These are phyloP conservation scores for Neurospora cerealis DNA, from an alignment of 495 filamentous ascomycete genomes.

Conservation along the genomic window DNA sequence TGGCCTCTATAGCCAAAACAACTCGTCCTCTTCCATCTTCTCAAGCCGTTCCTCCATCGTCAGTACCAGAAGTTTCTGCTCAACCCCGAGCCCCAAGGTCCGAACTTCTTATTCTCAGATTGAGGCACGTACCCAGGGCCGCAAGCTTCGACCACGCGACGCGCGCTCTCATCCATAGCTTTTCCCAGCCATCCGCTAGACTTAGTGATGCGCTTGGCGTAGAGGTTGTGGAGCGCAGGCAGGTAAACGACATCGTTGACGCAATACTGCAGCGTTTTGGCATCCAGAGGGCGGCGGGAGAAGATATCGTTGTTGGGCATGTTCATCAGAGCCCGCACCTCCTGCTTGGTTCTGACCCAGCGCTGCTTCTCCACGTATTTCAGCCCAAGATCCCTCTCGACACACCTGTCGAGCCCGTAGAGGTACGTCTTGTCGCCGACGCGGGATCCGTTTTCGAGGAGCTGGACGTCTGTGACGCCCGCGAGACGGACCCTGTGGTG, in stretches of 20 bases:
- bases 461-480: conserved; percentile 44
- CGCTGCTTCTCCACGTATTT: not conserved
- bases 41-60: not conserved
- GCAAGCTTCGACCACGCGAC: not conserved
- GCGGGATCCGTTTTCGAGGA: conserved; percentile 43
- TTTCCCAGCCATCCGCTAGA: not conserved
- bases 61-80: not conserved
- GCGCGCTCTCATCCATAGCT: not conserved
- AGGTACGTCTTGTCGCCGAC: conserved; percentile 15
- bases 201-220: not conserved
- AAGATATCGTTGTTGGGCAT: not conserved
- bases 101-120: not conserved
- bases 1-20: not conserved
- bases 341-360: not conserved
- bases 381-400: conserved; percentile 15
- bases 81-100: not conserved
- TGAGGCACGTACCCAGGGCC: not conserved
- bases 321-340: not conserved
- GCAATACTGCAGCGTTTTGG: not conserved
- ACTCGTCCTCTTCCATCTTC: not conserved
- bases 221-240: not conserved
- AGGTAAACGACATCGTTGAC: not conserved
- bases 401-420: conserved; percentile 34
- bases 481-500: conserved; percentile 30
- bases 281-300: not conserved